A percentile compares a stretch with the other conserved stretches of the same genome.
Conservation (phyloP, 805 yeast genomes). For the Cyberlindnera lachancei region DNA sequence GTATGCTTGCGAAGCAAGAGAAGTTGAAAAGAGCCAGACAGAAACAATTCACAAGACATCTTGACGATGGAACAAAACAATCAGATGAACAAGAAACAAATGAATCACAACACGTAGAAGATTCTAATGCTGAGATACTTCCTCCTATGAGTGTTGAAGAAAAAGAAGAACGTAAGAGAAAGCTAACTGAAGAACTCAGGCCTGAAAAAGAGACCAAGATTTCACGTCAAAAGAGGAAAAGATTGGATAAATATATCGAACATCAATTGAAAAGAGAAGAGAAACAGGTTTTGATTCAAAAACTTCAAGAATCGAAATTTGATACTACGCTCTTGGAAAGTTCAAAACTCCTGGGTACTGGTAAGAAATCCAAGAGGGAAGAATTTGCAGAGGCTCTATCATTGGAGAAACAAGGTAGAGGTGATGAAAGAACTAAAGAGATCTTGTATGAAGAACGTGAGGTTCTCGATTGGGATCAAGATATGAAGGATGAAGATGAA, state of each 20-base stretch:
- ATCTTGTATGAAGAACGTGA: constrained; percentile 65
- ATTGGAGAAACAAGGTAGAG: constrained; percentile 66
- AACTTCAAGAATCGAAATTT: constrained; percentile 52
- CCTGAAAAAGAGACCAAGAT: constrained; percentile 62
- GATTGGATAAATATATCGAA: constrained; percentile 87
- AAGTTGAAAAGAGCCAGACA: constrained; percentile 61
- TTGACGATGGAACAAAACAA: constrained; percentile 32
- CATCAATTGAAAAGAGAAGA: constrained; percentile 88
- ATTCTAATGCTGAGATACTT: constrained; percentile 54
- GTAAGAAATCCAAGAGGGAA: constrained; percentile 59
- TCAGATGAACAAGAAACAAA: constrained; percentile 14
- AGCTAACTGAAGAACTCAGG: constrained; percentile 48
- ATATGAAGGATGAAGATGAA: constrained; percentile 24
- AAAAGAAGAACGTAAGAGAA: constrained; percentile 55
- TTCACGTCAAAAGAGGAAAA: constrained; percentile 61
- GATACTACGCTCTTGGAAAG: constrained; percentile 67
- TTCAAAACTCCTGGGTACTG: constrained; percentile 73
- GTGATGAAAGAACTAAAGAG: constrained; percentile 50
- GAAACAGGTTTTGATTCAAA: constrained; percentile 66
- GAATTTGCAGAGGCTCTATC: constrained; percentile 68
- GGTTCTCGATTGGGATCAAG: constrained; percentile 53
- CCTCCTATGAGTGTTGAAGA: constrained; percentile 61
- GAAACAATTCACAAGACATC: constrained; percentile 53
- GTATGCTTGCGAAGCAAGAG: constrained; percentile 74
- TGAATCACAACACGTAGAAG: constrained; percentile 19